Percentiles rank a stretch among this genome's conserved stretches.
Conservation (phyloP, 768 basidiomycete species). For the Mycena filopes region DNA sequence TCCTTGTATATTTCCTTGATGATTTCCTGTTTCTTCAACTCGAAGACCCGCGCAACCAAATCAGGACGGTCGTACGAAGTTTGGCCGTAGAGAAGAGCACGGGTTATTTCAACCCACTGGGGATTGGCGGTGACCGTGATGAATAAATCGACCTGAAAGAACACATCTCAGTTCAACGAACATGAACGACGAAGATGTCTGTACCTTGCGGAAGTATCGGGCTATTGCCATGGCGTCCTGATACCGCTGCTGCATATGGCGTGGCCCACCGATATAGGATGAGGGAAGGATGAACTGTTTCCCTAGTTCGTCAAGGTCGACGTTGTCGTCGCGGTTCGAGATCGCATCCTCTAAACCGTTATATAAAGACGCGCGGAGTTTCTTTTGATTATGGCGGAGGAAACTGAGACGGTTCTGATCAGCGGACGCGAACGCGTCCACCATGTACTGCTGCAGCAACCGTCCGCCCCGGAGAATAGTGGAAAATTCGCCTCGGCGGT, state of each 20-base stretch:
- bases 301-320: slow-evolving; percentile 40
- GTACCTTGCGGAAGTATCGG: slow-evolving; percentile 44
- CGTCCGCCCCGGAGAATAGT: slow-evolving; percentile 49
- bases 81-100: too few species aligned
- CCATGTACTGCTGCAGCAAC: slow-evolving; percentile 49
- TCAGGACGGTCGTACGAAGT: too few species aligned
- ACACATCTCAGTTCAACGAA: too few species aligned
- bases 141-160: neutral
- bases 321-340: too few species aligned
- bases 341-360: too few species aligned
- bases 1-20: too few species aligned
- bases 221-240: slow-evolving; percentile 57
- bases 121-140: too few species aligned
- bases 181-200: neutral
- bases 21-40: too few species aligned
- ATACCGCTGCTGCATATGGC: slow-evolving; percentile 47
- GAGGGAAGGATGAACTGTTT: slow-evolving; percentile 38
- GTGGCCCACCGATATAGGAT: slow-evolving; percentile 32
- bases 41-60: too few species aligned
- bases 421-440: slow-evolving; percentile 49
- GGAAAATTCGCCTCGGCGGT: slow-evolving; percentile 35
- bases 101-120: too few species aligned
- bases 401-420: slow-evolving; percentile 48
- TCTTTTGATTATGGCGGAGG: slow-evolving; percentile 14
- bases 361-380: too few species aligned